phyloP scores from a whole-genome alignment of 768 basidiomycete species.

The Pulveroboletus sp. region DNA sequence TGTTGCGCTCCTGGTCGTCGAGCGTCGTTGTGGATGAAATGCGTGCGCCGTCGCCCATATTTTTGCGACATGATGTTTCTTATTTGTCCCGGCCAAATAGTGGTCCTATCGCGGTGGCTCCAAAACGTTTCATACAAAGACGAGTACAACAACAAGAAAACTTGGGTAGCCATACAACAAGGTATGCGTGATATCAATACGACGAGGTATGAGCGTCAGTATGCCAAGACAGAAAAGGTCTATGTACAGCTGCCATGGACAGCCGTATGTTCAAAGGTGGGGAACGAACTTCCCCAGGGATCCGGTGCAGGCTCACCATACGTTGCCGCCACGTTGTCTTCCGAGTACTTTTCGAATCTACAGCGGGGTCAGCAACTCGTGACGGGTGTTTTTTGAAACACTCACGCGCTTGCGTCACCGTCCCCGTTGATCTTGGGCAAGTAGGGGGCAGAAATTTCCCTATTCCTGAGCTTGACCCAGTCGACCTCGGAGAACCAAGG shows the following conservation, averaged over 20 bases:
- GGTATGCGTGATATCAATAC: constrained; percentile 5
- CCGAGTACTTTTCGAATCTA: constrained; percentile 79
- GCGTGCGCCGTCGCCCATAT: constrained; percentile 28
- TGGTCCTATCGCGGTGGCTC: constrained; percentile 10
- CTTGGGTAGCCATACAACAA: constrained; percentile 4
- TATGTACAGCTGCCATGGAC: constrained; percentile 37
- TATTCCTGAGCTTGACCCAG: constrained; percentile 74
- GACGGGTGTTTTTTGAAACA: no score
- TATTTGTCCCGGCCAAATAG: constrained; percentile 34
- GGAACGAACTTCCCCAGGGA: constrained; percentile 66
- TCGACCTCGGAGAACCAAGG: constrained; percentile 94
- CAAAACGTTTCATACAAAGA: neutral
- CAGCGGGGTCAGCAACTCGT: neutral
- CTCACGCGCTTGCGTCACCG: constrained; percentile 93
- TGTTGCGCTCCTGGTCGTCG: constrained; percentile 9
- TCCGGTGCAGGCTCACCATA: constrained; percentile 63
- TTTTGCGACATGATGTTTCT: constrained; percentile 37
- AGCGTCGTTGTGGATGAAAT: constrained; percentile 23
- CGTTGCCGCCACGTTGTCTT: constrained; percentile 58
- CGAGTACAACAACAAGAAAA: constrained; percentile 4
- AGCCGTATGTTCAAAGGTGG: constrained; percentile 67
- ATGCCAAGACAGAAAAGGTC: constrained; percentile 6
- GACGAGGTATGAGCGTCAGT: constrained; percentile 15
- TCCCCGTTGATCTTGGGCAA: constrained; percentile 89
- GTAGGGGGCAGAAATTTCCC: constrained; percentile 95